A percentile compares a stretch with the other conserved stretches of the same genome.
These are phyloP conservation scores for Clonostachys rhizophaga DNA, from an alignment of 2,329 filamentous ascomycete species.

Conservation along the genomic window DNA sequence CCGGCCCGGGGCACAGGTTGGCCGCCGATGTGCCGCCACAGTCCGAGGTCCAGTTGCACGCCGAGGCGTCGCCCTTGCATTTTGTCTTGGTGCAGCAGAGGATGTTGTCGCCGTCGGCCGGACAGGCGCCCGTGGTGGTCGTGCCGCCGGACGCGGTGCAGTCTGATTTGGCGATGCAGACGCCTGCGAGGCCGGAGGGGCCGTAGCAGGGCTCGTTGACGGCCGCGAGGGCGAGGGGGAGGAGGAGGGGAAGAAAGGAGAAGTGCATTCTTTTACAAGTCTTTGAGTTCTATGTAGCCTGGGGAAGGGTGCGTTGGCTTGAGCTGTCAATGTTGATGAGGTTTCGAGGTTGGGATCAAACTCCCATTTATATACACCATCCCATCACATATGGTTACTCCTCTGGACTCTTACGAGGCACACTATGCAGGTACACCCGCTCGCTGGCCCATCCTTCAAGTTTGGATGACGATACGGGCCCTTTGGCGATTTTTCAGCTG, in stretches of 20 bases:
- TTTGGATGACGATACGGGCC: no score
- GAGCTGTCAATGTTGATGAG: no score
- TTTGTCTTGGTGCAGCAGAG: constrained; percentile 34
- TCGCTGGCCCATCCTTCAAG: no score
- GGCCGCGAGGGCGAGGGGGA: constrained; percentile 12
- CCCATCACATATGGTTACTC: no score
- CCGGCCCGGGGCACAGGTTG: constrained; percentile 29
- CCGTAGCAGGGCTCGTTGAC: constrained; percentile 24
- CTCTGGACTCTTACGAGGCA: no score
- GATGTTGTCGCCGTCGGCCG: constrained; percentile 25
- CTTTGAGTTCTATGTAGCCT: no score
- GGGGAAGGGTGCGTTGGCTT: no score
- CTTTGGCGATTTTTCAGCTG: no score
- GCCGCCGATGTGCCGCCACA: constrained; percentile 21
- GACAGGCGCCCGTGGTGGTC: constrained; percentile 28
- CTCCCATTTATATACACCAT: no score
- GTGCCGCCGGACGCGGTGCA: constrained; percentile 30
- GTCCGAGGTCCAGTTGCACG: constrained; percentile 30
- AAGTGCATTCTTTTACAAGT: not conserved
- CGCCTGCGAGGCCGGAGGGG: constrained; percentile 15
- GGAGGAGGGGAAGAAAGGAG: constrained; percentile 6
- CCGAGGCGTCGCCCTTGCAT: constrained; percentile 24
- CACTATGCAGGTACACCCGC: no score
- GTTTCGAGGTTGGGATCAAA: no score
- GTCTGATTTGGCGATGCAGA: constrained; percentile 27